phyloP scores from a whole-genome alignment of 768 basidiomycete genomes.

The Rhodotorula babjevae region DNA sequence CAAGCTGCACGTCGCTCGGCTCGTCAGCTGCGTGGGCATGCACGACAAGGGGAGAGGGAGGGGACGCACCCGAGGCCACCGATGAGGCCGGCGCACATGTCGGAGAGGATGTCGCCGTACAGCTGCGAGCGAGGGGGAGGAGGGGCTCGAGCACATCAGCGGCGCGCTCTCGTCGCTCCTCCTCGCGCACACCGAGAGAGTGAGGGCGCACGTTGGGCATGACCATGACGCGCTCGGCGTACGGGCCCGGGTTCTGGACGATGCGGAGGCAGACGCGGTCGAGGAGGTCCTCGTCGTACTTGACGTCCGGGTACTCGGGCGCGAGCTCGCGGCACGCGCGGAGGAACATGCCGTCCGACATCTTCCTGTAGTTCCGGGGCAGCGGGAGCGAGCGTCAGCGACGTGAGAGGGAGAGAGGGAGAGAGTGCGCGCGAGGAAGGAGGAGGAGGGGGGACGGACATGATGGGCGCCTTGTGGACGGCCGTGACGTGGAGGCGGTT shows the following conservation, averaged over 20 bases:
- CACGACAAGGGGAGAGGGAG: no score
- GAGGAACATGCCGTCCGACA: constrained; percentile 99
- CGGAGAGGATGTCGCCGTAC: constrained; percentile 49
- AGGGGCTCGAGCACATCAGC: no score
- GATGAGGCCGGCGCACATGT: constrained; percentile 98
- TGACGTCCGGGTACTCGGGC: constrained; percentile 86
- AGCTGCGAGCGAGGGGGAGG: no score
- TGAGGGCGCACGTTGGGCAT: constrained; percentile 76
- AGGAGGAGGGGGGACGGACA: constrained; percentile 59
- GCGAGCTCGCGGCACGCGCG: constrained; percentile 93
- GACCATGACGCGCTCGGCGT: constrained; percentile 95
- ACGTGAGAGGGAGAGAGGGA: no score
- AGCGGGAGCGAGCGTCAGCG: no score
- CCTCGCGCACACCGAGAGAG: no score
- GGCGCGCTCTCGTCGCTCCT: no score
- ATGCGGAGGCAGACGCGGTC: constrained; percentile 95
- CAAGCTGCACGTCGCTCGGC: constrained; percentile 4
- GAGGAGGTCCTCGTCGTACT: constrained; percentile 93
- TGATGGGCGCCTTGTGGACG: constrained; percentile 99
- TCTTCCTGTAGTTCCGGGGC: constrained; percentile 66
- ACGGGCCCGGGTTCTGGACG: constrained; percentile 87
- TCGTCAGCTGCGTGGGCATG: not conserved
- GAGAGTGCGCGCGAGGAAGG: not conserved
- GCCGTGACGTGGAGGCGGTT: constrained; percentile 87
- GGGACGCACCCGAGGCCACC: constrained; percentile 70